Conservation (phyloP, 1,139 yeast genomes). For the Lizanozyma gosingica region DNA sequence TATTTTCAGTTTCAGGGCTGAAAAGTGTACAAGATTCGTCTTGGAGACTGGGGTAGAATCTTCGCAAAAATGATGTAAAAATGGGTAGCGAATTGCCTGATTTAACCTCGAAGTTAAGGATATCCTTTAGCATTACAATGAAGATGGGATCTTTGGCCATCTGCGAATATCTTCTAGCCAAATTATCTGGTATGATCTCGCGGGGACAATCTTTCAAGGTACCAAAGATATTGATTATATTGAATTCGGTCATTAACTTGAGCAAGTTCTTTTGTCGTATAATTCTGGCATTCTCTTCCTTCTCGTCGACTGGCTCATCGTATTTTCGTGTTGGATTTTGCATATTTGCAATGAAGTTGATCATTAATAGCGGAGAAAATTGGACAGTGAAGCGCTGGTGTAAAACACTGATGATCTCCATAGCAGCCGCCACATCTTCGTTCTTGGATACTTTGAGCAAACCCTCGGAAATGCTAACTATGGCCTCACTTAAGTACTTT, state of each 20-base stretch:
- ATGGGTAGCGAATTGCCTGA: conserved; percentile 39
- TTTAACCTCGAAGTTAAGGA: conserved; percentile 40
- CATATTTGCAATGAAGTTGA: conserved; percentile 38
- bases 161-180: conserved; percentile 14
- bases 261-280: conserved; percentile 42
- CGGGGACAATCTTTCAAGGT: conserved; percentile 24
- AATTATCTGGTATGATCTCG: conserved; percentile 17
- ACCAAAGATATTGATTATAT: conserved; percentile 50
- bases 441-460: conserved; percentile 43
- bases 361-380: conserved; percentile 47
- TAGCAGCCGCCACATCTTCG: conserved; percentile 56
- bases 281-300: conserved; percentile 35
- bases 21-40: conserved; percentile 11
- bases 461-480: conserved; percentile 57
- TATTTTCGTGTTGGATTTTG: conserved; percentile 24
- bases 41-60: conserved; percentile 27
- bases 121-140: conserved; percentile 43
- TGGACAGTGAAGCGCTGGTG: conserved; percentile 61
- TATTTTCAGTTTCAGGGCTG: conserved; percentile 12
- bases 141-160: conserved; percentile 29
- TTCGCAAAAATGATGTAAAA: conserved; percentile 43
- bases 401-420: conserved; percentile 60
- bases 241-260: conserved; percentile 53
- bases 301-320: conserved; percentile 23
- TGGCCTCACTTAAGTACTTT: conserved; percentile 69